Evolutionary conservation across 257 asterid genomes (phyloP).

Genomic region (Leptodermis oblonga): DNA sequence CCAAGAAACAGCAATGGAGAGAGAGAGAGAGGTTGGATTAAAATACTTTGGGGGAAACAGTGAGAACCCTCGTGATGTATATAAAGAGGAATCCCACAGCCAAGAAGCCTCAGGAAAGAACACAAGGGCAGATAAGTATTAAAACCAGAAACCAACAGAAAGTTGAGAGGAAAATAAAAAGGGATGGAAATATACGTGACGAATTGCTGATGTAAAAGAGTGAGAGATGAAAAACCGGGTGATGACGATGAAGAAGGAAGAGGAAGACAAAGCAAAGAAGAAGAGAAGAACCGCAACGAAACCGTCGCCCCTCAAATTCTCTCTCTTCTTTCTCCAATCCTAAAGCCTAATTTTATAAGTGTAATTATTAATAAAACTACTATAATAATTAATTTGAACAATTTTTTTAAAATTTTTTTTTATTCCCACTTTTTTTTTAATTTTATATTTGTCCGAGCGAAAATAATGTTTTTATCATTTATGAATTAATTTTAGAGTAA

Average conservation of each 20-base stretch:
- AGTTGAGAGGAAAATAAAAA: conserved; percentile 19
- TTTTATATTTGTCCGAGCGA: not conserved
- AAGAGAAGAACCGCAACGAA: conserved; percentile 21
- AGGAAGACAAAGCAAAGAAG: conserved; percentile 25
- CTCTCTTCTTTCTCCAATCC: not conserved
- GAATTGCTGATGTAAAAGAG: conserved; percentile 19
- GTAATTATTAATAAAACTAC: too few species aligned
- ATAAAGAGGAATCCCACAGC: conserved; percentile 57
- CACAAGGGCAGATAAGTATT: conserved; percentile 28
- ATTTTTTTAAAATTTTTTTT: too few species aligned
- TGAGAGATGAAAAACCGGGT: not conserved
- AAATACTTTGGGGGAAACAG: not conserved
- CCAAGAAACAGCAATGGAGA: not conserved
- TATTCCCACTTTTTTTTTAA: not conserved
- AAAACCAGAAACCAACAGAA: conserved; percentile 23
- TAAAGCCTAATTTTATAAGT: too few species aligned
- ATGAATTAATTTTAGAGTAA: too few species aligned
- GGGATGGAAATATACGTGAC: conserved; percentile 46
- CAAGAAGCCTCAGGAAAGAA: conserved; percentile 39
- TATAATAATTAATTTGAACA: too few species aligned
- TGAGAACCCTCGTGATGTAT: conserved; percentile 23
- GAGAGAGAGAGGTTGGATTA: not conserved
- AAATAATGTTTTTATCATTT: not conserved
- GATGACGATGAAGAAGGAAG: not conserved
- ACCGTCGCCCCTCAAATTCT: conserved; percentile 13